Evolutionary conservation across 2,329 filamentous ascomycete genomes (phyloP).

Genomic region (Cytospora piceae): DNA sequence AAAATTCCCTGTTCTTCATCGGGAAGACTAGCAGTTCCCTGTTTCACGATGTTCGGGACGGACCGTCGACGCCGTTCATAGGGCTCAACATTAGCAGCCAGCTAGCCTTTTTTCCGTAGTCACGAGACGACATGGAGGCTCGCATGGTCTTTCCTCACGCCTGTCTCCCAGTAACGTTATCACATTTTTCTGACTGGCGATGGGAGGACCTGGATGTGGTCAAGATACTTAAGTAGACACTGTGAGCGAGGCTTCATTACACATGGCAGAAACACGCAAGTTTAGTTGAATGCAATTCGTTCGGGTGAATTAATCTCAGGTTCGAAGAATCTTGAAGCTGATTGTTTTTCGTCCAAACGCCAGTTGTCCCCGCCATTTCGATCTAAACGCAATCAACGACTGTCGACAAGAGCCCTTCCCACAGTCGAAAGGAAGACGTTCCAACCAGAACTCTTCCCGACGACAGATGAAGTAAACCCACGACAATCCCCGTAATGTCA

Average conservation of each 20-base stretch:
- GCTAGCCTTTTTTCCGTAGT: no score
- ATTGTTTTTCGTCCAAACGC: not conserved
- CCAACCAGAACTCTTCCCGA: not conserved
- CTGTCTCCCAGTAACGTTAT: no score
- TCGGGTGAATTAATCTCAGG: not conserved
- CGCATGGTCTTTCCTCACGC: no score
- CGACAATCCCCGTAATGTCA: not conserved
- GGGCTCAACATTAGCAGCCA: no score
- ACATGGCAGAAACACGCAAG: not conserved
- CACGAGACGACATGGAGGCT: no score
- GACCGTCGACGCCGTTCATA: no score
- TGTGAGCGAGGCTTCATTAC: not conserved
- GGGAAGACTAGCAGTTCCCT: no score
- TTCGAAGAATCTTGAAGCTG: not conserved
- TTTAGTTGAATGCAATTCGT: not conserved
- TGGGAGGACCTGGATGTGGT: no score
- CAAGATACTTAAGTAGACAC: no score
- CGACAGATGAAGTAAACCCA: not conserved
- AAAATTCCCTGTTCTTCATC: no score
- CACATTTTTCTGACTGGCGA: no score
- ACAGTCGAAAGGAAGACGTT: not conserved
- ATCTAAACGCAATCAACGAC: not conserved
- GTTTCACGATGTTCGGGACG: no score
- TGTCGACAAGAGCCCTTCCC: not conserved
- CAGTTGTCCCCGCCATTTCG: not conserved